These are phyloP conservation scores for Sisymbrium altissimum DNA, from an alignment of 345 rosid genomes.

Conservation along the genomic window DNA sequence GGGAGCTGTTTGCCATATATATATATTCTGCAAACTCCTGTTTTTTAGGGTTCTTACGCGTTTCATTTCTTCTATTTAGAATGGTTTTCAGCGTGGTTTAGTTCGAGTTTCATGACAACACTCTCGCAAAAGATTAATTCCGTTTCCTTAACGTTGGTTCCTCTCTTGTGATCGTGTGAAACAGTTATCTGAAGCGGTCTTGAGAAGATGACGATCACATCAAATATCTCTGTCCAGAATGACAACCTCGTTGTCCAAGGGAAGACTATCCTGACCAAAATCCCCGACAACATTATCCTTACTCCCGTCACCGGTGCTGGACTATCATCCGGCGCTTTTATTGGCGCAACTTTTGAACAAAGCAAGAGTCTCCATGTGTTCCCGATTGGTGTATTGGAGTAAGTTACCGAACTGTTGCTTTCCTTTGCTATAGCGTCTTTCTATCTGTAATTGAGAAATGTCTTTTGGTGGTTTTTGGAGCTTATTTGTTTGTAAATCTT, in stretches of 20 bases:
- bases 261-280: slow-evolving; percentile 79
- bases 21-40: not conserved
- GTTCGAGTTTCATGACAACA: too few relatives aligned
- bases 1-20: not conserved
- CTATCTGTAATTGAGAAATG: not conserved
- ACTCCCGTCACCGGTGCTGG: slow-evolving; percentile 70
- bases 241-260: slow-evolving; percentile 91
- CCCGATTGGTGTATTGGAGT: slow-evolving; percentile 82
- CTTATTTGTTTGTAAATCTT: slow-evolving; percentile 11
- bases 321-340: slow-evolving; percentile 67
- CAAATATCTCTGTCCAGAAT: slow-evolving; percentile 65
- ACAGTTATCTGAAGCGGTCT: not conserved
- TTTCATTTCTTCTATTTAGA: not conserved
- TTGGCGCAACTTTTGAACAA: slow-evolving; percentile 77
- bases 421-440: not conserved
- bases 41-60: not conserved
- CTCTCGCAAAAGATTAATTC: not conserved
- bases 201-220: slow-evolving; percentile 73
- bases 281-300: slow-evolving; percentile 74
- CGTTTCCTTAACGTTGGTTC: not conserved
- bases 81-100: too few relatives aligned
- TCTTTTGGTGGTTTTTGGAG: not conserved
- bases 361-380: slow-evolving; percentile 93
- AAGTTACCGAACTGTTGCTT: slow-evolving; percentile 23
- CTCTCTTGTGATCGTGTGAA: slow-evolving; percentile 2